These are phyloP conservation scores for Ogataea philodendri DNA, from an alignment of 805 yeast genomes.

Conservation along the genomic window DNA sequence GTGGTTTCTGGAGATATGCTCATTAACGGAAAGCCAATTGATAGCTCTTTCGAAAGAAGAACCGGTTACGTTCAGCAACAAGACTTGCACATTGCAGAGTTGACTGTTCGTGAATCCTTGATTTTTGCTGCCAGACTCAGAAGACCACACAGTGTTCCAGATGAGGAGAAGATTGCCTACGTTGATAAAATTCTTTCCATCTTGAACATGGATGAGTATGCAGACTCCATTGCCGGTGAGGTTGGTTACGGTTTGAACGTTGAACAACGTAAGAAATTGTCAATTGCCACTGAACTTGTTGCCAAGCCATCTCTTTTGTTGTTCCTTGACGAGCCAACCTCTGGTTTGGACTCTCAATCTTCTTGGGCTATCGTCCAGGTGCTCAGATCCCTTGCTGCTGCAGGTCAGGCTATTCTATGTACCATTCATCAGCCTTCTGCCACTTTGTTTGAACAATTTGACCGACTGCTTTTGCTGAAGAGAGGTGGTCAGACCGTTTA, in stretches of 20 bases:
- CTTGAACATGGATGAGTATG: constrained; percentile 42
- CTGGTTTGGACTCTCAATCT: constrained; percentile 58
- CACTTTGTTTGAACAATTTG: constrained; percentile 43
- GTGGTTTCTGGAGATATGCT: constrained; percentile 55
- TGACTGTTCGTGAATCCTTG: constrained; percentile 52
- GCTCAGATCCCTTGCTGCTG: constrained; percentile 46
- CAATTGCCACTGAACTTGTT: constrained; percentile 55
- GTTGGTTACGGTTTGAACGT: constrained; percentile 51
- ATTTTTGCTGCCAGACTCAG: constrained; percentile 49
- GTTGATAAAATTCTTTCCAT: constrained; percentile 42
- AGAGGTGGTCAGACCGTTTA: constrained; percentile 54
- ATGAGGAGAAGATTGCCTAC: constrained; percentile 42
- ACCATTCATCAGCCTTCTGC: constrained; percentile 56
- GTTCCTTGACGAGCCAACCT: constrained; percentile 61
- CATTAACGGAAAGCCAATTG: constrained; percentile 50
- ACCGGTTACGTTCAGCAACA: constrained; percentile 60
- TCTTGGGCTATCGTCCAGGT: constrained; percentile 58
- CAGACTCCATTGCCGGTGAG: constrained; percentile 51
- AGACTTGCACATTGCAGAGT: constrained; percentile 48
- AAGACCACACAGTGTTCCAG: constrained; percentile 40
- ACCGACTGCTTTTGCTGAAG: constrained; percentile 43
- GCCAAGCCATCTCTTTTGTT: constrained; percentile 52
- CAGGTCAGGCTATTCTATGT: constrained; percentile 59
- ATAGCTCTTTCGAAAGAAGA: constrained; percentile 48
- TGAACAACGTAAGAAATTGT: constrained; percentile 52